Percentiles rank a stretch among this genome's conserved stretches.
These are phyloP conservation scores for Flaveria robusta DNA, from an alignment of 129 eudicot genomes.

Conservation along the genomic window DNA sequence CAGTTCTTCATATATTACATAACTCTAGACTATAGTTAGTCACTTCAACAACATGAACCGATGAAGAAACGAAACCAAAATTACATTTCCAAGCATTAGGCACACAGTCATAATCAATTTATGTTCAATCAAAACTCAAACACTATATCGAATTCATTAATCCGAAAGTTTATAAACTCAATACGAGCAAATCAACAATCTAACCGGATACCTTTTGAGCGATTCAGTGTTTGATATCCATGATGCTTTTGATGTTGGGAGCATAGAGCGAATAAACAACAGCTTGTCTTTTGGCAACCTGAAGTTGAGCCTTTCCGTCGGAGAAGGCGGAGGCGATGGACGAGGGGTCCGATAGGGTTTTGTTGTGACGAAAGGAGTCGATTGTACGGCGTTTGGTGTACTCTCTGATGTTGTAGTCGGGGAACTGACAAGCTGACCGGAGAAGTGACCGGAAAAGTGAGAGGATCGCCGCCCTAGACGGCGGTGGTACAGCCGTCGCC, in stretches of 20 bases:
- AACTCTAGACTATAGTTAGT: too few relatives aligned
- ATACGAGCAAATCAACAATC: not conserved
- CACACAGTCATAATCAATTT: slow-evolving; percentile 18
- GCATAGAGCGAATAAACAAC: slow-evolving; percentile 60
- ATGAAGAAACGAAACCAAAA: too few relatives aligned
- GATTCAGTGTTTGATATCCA: slow-evolving; percentile 46
- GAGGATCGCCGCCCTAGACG: slow-evolving; percentile 47
- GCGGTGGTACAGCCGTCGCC: slow-evolving; percentile 37
- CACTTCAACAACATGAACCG: too few relatives aligned
- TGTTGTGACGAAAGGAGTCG: slow-evolving; percentile 62
- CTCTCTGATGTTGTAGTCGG: slow-evolving; percentile 75
- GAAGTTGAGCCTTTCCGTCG: slow-evolving; percentile 62
- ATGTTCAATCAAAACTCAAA: slow-evolving; percentile 13
- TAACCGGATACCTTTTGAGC: not conserved
- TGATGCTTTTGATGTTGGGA: slow-evolving; percentile 57
- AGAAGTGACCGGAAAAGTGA: slow-evolving; percentile 62
- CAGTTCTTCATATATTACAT: too few relatives aligned
- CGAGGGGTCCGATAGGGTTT: slow-evolving; percentile 46
- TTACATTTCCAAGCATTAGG: slow-evolving; percentile 1
- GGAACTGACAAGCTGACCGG: slow-evolving; percentile 53
- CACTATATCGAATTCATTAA: not conserved
- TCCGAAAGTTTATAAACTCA: not conserved
- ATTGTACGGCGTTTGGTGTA: slow-evolving; percentile 64
- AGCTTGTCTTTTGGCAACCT: slow-evolving; percentile 67
- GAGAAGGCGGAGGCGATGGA: slow-evolving; percentile 50